Conservation (phyloP, 1,139 yeast genomes). For the Groenewaldozyma sp. region DNA sequence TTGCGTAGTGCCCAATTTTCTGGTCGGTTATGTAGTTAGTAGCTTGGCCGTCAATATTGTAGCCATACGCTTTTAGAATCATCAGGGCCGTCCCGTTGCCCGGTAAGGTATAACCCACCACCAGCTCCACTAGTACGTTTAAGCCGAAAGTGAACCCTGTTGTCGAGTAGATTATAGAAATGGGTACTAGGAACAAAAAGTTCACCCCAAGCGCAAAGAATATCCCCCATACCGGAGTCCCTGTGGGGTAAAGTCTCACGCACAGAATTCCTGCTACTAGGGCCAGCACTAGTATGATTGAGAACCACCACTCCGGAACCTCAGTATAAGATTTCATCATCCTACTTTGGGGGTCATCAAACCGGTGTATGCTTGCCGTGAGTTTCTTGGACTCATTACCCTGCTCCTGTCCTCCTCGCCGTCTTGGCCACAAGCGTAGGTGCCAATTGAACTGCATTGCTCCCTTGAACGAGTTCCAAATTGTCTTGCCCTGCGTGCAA, state of each 20-base stretch:
- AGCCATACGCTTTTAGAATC: slow-evolving; percentile 48
- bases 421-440: slow-evolving; percentile 9
- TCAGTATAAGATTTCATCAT: slow-evolving; percentile 50
- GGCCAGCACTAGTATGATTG: slow-evolving; percentile 40
- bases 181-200: slow-evolving; percentile 46
- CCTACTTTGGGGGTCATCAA: slow-evolving; percentile 37
- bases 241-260: slow-evolving; percentile 37
- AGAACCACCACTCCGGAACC: slow-evolving; percentile 56
- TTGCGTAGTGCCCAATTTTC: slow-evolving; percentile 52
- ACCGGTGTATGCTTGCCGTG: slow-evolving; percentile 37
- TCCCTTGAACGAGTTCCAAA: slow-evolving; percentile 5
- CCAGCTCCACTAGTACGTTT: slow-evolving; percentile 51
- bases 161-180: slow-evolving; percentile 38
- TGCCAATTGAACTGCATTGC: no score
- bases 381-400: no score
- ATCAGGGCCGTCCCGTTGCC: slow-evolving; percentile 54
- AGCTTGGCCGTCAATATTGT: slow-evolving; percentile 55
- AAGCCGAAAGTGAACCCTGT: slow-evolving; percentile 49
- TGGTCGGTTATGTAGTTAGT: slow-evolving; percentile 46
- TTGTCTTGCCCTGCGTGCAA: slow-evolving; percentile 3
- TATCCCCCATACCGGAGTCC: slow-evolving; percentile 45
- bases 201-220: slow-evolving; percentile 50
- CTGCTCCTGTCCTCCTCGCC: slow-evolving; percentile 6
- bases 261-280: slow-evolving; percentile 41
- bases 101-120: slow-evolving; percentile 54